phyloP scores from a whole-genome alignment of 176 grass and related monocot genomes.

The Aegilops speltoides region DNA sequence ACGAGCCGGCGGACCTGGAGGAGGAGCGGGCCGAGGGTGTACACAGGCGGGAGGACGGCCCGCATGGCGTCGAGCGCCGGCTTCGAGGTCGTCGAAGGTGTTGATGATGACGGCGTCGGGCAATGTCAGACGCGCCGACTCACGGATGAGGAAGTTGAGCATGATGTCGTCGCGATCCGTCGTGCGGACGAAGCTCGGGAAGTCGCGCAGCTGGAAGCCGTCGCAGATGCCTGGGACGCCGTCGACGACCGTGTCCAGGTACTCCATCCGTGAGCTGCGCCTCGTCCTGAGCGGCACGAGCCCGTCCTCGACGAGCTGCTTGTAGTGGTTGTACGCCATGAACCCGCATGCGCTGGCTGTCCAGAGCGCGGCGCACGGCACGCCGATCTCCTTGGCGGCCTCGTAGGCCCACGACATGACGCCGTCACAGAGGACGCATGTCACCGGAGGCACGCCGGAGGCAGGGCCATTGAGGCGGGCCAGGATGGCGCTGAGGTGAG shows the following conservation, averaged over 20 bases:
- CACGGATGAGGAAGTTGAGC: constrained; percentile 9
- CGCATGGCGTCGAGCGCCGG: not conserved
- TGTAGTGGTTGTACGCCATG: constrained; percentile 20
- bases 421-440: not conserved
- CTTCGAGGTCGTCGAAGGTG: not conserved
- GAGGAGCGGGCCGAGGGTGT: not conserved
- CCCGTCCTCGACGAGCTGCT: not conserved
- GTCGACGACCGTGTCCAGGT: constrained; percentile 3
- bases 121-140: not conserved
- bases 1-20: not conserved
- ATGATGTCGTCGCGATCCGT: not conserved
- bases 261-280: not conserved
- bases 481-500: not conserved
- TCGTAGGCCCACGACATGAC: not conserved
- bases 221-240: not conserved
- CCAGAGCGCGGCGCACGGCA: not conserved
- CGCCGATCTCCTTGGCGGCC: not conserved
- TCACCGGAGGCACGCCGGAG: not conserved
- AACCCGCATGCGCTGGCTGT: not conserved
- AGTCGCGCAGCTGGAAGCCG: constrained; percentile 20
- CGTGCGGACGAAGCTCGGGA: not conserved
- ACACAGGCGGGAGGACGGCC: not conserved
- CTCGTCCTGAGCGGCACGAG: constrained; percentile 3
- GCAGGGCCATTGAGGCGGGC: not conserved
- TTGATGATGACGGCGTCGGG: constrained; percentile 8